Evolutionary conservation across 148 eudicot species (phyloP), one percentile per base, ranked within the genome.

Genomic region (Salicornia ramosissima): DNA sequence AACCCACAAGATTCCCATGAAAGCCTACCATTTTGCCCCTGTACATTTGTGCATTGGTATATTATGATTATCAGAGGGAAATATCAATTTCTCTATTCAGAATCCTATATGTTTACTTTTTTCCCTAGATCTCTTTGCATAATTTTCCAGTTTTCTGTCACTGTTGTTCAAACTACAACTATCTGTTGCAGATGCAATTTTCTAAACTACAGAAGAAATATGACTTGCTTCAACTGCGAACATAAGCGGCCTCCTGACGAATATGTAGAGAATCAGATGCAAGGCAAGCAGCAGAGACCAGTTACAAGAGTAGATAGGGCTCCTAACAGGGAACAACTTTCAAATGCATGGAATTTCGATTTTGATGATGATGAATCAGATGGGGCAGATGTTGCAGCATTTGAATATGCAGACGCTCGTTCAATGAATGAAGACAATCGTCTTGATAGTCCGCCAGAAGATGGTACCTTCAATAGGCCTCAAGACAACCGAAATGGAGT

Each of bases 301-400:
- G 63, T 59, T 60, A 52, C 75, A 26, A 86, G 81, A 72, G 52
- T 34, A 55, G 90, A 78, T 71, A 87, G 79, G 67, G 70, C 73
- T 64, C 73, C 81, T 46, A 65, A 62, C 69, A 86, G 86, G 78
- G 75, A 66, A 61, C 91, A 89, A 47, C 75, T 92, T 79, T 83
- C 91, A 21, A 84, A 88, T 75, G 96, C 98, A n/a, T 94, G 98
- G 98, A 94, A 94, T 79, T 90, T 90, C 65, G 96, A 94, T 78
- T 94, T 94, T 71, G 98, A 94, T 67, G 98, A 90, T 60, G 82
- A 94, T 40, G 98, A 90, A 78, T 94, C 97, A 57, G 98, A 94
- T 77, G 98, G 98, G 29, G 98, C 98, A 64, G 98, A 94, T 77
- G 98, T 94, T 70, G 96, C 98, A 73, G 86, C 97, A 66, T 94